phyloP scores from a whole-genome alignment of 2,329 filamentous ascomycete genomes.

The Alternaria triticina region DNA sequence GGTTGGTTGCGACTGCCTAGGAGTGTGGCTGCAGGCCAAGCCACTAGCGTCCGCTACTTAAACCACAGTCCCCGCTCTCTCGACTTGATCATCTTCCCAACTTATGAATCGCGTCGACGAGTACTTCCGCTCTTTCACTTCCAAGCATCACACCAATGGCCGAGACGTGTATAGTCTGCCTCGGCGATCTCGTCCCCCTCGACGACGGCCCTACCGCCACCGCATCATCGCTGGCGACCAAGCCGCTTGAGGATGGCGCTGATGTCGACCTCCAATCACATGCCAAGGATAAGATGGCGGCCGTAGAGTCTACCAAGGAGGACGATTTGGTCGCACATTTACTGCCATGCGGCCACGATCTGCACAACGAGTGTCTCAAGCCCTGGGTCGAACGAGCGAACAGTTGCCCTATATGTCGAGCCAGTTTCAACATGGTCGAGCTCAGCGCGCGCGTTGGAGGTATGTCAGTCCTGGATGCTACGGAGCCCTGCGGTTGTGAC shows the following conservation, averaged over 20 bases:
- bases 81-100: slow-evolving; percentile 39
- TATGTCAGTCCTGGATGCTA: slow-evolving; percentile 52
- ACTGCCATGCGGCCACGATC: slow-evolving; percentile 82
- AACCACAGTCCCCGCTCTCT: slow-evolving; percentile 34
- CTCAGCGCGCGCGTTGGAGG: slow-evolving; percentile 81
- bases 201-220: slow-evolving; percentile 51
- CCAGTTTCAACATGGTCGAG: slow-evolving; percentile 87
- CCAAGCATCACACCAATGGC: slow-evolving; percentile 56
- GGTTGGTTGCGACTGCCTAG: slow-evolving; percentile 27
- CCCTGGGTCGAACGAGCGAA: slow-evolving; percentile 97
- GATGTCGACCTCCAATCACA: slow-evolving; percentile 28
- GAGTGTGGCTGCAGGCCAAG: slow-evolving; percentile 24
- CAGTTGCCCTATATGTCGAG: slow-evolving; percentile 95
- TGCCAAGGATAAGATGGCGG: slow-evolving; percentile 19
- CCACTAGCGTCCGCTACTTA: slow-evolving; percentile 31
- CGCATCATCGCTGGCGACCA: slow-evolving; percentile 31
- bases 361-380: slow-evolving; percentile 91
- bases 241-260: slow-evolving; percentile 35
- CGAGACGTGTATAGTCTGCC: slow-evolving; percentile 74
- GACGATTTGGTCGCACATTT: slow-evolving; percentile 66
- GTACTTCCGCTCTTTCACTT: slow-evolving; percentile 25
- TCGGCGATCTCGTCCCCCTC: slow-evolving; percentile 70
- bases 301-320: slow-evolving; percentile 48
- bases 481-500: slow-evolving; percentile 20
- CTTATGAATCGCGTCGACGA: slow-evolving; percentile 44